Evolutionary conservation across 106 monocot genomes (phyloP).

Genomic region (Xerophyta viscosa): DNA sequence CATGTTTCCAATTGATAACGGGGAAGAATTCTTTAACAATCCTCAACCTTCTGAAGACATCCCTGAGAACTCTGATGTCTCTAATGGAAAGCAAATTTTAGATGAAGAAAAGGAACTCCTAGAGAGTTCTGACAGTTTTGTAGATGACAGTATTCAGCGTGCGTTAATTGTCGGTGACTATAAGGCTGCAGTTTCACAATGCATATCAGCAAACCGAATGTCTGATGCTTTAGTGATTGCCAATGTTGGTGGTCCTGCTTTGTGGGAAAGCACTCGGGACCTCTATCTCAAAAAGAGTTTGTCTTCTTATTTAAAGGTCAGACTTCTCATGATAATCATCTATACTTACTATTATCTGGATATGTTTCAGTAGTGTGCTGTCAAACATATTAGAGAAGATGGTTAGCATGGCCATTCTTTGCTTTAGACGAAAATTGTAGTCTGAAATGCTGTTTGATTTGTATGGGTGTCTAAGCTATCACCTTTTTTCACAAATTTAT

Average conservation of each 20-base stretch:
- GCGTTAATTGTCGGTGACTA: constrained; percentile 93
- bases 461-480: too few species aligned
- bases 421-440: too few species aligned
- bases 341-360: too few species aligned
- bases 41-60: constrained; percentile 29
- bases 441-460: too few species aligned
- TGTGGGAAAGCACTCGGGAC: constrained; percentile 79
- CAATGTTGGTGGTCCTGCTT: constrained; percentile 54
- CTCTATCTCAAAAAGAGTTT: constrained; percentile 68
- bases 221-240: constrained; percentile 98
- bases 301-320: constrained; percentile 82
- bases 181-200: constrained; percentile 74
- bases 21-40: constrained; percentile 92
- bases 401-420: too few species aligned
- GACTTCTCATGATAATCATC: too few species aligned
- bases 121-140: constrained; percentile 37
- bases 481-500: too few species aligned
- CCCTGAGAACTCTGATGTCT: constrained; percentile 21
- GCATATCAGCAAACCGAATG: constrained; percentile 69
- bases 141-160: constrained; percentile 77
- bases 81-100: constrained; percentile 26
- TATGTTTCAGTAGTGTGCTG: too few species aligned
- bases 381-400: too few species aligned
- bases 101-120: constrained; percentile 14
- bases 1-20: constrained; percentile 63